Evolutionary conservation across 495 filamentous ascomycete species (phyloP), one percentile per base, ranked within the genome.

Genomic region (Aspergillus ostianus): DNA sequence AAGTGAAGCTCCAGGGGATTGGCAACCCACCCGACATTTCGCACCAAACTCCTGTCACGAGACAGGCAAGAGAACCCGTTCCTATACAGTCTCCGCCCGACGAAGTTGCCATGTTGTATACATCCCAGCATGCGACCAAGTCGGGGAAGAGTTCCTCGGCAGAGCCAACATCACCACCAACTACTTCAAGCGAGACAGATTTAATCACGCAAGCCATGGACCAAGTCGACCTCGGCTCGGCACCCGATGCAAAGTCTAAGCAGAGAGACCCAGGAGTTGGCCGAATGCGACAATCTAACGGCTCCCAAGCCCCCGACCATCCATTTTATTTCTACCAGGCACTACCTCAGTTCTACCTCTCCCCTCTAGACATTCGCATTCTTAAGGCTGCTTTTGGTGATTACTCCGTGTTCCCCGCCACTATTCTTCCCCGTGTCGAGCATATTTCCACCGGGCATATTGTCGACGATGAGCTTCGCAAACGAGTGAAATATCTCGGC

Each of bases 351-450:
- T 91, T 94, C 56, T 98, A 97, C 67, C 82, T 98, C 21, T 95
- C 93, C 0, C 86, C 94, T 7, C 84, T 98, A 10, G 94, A 98
- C 69, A 98, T 98, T 64, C 88, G 93, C 49, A 98, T 98, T 66
- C 80, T 98, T 47, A 96, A 92, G 70, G 84, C 90, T 0, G 90
- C 90, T 9, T 98, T 96, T 71, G 91, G 90, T 4, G 83, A 87
- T 46, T 98, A 93, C 71, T 80, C 85, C 3, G 73, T 79, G 8
- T 96, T 98, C 68, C 95, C 94, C 8, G 88, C 93, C 0, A 95
- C 91, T 0, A 87, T 98, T 17, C 84, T 98, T 8, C 94, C 94
- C 2, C 85, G 89, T 19, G 90, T 98, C 15, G 94, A 98, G 65
- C 91, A 90, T 69, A 90, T 98, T 13, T 93, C 91, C 3, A 91